Evolutionary conservation across 371 early-diverging fungal genomes (phyloP).

Genomic region (Mucor saturninus): DNA sequence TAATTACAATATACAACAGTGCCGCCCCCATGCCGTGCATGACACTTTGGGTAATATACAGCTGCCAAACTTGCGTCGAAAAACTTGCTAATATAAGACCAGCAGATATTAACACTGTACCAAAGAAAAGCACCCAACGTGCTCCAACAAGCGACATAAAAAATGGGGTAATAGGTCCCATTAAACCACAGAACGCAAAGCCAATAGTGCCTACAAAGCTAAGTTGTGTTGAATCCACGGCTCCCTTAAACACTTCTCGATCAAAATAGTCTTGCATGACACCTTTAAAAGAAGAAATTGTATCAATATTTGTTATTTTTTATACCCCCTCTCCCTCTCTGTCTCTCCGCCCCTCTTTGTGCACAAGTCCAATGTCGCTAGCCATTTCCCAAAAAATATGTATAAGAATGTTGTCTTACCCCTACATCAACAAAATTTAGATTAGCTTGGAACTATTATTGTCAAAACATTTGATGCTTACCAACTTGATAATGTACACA

Average conservation of each 20-base stretch:
- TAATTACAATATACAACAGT: constrained; percentile 24
- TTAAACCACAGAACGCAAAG: constrained; percentile 33
- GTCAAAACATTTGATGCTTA: constrained; percentile 12
- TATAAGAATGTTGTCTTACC: constrained; percentile 12
- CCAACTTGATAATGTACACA: constrained; percentile 43
- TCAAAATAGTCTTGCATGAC: constrained; percentile 42
- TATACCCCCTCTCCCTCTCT: neutral
- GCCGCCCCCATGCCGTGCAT: constrained; percentile 56
- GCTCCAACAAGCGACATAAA: constrained; percentile 32
- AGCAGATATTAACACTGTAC: constrained; percentile 27
- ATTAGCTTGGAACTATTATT: neutral
- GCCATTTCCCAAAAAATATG: neutral
- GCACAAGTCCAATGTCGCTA: neutral
- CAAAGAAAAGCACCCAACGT: constrained; percentile 29
- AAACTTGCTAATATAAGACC: constrained; percentile 39
- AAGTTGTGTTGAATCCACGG: constrained; percentile 28
- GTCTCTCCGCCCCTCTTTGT: too few relatives aligned
- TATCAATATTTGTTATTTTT: neutral
- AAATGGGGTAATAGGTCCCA: constrained; percentile 37
- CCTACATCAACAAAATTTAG: constrained; percentile 13
- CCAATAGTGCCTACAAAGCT: constrained; percentile 42
- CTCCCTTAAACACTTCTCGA: constrained; percentile 30
- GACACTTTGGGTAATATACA: constrained; percentile 40
- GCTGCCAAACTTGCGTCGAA: constrained; percentile 37
- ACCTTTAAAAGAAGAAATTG: constrained; percentile 17